Conservation (phyloP, 805 yeast genomes). For the Pichia pseudocactophila region DNA sequence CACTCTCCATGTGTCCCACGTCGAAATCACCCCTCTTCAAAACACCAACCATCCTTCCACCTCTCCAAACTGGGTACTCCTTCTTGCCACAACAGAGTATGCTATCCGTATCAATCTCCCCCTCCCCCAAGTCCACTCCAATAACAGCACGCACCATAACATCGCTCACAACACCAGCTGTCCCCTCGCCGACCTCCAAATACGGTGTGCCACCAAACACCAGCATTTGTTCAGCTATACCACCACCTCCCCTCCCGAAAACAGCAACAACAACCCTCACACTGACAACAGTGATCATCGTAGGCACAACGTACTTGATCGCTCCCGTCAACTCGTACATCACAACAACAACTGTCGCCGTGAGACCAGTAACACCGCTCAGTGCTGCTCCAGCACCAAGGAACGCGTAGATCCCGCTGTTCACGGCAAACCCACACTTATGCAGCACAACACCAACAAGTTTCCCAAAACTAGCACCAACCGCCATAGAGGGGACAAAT, state of each 20-base stretch:
- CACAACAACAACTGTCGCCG: constrained; percentile 87
- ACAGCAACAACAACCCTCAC: constrained; percentile 73
- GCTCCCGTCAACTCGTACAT: constrained; percentile 98
- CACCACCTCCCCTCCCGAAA: constrained; percentile 63
- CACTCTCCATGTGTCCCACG: not conserved
- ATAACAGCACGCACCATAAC: constrained; percentile 41
- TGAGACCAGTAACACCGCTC: constrained; percentile 88
- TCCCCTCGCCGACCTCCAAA: constrained; percentile 56
- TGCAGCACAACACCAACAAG: constrained; percentile 64
- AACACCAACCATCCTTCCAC: constrained; percentile 35
- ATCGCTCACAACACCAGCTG: constrained; percentile 28
- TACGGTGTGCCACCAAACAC: constrained; percentile 80
- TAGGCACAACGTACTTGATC: constrained; percentile 79
- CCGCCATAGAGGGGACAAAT: constrained; percentile 93
- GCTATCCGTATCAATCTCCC: constrained; percentile 13
- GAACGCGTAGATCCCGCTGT: constrained; percentile 92
- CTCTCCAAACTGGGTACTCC: constrained; percentile 39
- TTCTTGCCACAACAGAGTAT: constrained; percentile 2
- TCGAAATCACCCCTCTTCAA: constrained; percentile 35
- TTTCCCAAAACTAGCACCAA: constrained; percentile 92
- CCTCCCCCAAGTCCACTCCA: constrained; percentile 32
- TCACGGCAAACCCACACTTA: constrained; percentile 44
- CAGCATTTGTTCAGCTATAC: constrained; percentile 95
- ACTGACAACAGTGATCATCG: constrained; percentile 89
- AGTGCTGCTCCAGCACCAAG: constrained; percentile 94